A percentile compares a stretch with the other conserved stretches of the same genome.
phyloP scores from a whole-genome alignment of 352 stramenopile genomes.

The Globisporangium viniferum region DNA sequence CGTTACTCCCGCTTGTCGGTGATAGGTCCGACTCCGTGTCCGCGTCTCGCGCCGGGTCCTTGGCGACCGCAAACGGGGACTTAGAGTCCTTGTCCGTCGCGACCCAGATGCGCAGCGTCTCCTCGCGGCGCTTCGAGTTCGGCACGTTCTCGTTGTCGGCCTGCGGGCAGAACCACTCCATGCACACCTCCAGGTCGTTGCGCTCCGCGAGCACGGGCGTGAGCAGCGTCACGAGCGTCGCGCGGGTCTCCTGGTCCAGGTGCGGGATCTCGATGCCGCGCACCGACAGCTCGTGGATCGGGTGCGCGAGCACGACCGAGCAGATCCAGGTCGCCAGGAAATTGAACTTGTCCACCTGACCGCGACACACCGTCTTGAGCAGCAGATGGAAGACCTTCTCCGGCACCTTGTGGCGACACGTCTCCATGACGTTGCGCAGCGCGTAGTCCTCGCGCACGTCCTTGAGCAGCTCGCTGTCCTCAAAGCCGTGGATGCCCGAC shows the following conservation, averaged over 20 bases:
- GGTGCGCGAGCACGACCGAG: constrained; percentile 65
- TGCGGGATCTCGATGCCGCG: constrained; percentile 85
- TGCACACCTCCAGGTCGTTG: constrained; percentile 81
- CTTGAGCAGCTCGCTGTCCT: constrained; percentile 73
- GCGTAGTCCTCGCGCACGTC: constrained; percentile 83
- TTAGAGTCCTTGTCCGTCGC: constrained; percentile 85
- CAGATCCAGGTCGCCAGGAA: constrained; percentile 87
- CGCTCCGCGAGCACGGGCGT: constrained; percentile 81
- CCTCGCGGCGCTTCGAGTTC: constrained; percentile 52
- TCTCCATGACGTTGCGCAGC: constrained; percentile 71
- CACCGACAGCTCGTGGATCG: constrained; percentile 63
- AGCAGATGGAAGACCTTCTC: constrained; percentile 82
- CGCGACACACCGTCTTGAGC: constrained; percentile 80
- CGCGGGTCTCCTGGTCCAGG: constrained; percentile 65
- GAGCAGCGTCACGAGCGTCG: constrained; percentile 67
- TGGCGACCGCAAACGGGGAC: constrained; percentile 57
- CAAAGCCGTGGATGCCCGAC: constrained; percentile 78
- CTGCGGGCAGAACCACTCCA: constrained; percentile 86
- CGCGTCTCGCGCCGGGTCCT: constrained; percentile 43
- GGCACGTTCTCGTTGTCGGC: constrained; percentile 58
- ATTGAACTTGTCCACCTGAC: constrained; percentile 88
- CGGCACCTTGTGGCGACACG: constrained; percentile 68
- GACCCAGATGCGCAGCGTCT: constrained; percentile 87
- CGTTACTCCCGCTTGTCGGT: constrained; percentile 30
- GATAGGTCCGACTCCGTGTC: constrained; percentile 68